phyloP scores from a whole-genome alignment of 257 asterid genomes.

The Solanum commersonii region DNA sequence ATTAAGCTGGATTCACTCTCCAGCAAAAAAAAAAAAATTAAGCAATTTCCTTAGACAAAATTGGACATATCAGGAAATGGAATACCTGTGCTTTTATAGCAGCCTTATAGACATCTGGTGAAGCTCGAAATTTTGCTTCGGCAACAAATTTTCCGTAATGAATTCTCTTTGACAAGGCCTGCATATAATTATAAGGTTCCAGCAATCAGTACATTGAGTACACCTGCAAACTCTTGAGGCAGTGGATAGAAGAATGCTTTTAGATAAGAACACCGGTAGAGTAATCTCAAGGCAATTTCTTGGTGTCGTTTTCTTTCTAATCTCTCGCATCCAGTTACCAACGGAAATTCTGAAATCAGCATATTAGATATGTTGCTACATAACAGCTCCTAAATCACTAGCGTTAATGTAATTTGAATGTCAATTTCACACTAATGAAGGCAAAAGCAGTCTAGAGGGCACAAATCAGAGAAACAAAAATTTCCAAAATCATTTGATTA shows the following conservation, averaged over 20 bases:
- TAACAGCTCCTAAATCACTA: not conserved
- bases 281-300: not conserved
- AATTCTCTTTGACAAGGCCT: slow-evolving; percentile 83
- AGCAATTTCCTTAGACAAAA: not conserved
- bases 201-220: not conserved
- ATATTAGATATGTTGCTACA: not conserved
- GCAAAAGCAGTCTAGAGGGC: not conserved
- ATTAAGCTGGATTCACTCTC: not conserved
- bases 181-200: not conserved
- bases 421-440: not conserved
- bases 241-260: not conserved
- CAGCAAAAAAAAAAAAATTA: not conserved
- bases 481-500: not conserved
- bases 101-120: slow-evolving; percentile 58
- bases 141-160: slow-evolving; percentile 98
- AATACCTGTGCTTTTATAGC: slow-evolving; percentile 68
- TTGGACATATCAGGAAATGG: not conserved
- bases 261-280: not conserved
- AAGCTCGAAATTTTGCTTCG: slow-evolving; percentile 72
- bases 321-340: not conserved
- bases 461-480: not conserved
- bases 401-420: not conserved
- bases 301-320: not conserved
- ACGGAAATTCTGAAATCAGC: not conserved
- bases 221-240: not conserved